Conservation (phyloP, 73 alveolate species). For the Paramecium bursaria region DNA sequence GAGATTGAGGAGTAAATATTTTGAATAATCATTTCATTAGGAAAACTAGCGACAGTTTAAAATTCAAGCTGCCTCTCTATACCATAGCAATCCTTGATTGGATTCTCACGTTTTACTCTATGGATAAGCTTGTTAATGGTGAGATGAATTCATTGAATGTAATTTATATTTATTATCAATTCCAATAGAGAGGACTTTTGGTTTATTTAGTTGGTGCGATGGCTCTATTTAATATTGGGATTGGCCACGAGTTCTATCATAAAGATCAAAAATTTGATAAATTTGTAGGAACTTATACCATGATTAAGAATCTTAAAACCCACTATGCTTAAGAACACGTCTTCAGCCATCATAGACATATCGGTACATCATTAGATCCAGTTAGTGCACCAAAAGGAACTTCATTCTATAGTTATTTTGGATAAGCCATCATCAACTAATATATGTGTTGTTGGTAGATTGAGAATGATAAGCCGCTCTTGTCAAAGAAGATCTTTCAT, state of each 20-base stretch:
- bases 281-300: slow-evolving; percentile 72
- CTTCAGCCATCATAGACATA: slow-evolving; percentile 80
- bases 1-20: slow-evolving; percentile 57
- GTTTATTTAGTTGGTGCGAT: slow-evolving; percentile 52
- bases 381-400: slow-evolving; percentile 72
- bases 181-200: slow-evolving; percentile 52
- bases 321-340: slow-evolving; percentile 79
- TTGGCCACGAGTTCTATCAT: slow-evolving; percentile 83
- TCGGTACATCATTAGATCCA: slow-evolving; percentile 78
- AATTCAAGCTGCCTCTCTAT: slow-evolving; percentile 68
- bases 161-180: too few relatives aligned
- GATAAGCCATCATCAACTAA: slow-evolving; percentile 15
- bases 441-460: slow-evolving; percentile 58
- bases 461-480: slow-evolving; percentile 42
- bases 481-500: slow-evolving; percentile 67
- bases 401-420: slow-evolving; percentile 52
- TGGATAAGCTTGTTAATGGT: too few relatives aligned
- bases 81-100: slow-evolving; percentile 64
- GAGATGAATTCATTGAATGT: too few relatives aligned
- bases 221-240: slow-evolving; percentile 16
- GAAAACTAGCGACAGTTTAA: slow-evolving; percentile 32
- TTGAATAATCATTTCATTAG: background rate
- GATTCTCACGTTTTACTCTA: too few relatives aligned
- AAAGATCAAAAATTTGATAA: slow-evolving; percentile 71
- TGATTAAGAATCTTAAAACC: slow-evolving; percentile 71